Conservation (phyloP, 2,329 filamentous ascomycete genomes). For the Aspergillus sp. region DNA sequence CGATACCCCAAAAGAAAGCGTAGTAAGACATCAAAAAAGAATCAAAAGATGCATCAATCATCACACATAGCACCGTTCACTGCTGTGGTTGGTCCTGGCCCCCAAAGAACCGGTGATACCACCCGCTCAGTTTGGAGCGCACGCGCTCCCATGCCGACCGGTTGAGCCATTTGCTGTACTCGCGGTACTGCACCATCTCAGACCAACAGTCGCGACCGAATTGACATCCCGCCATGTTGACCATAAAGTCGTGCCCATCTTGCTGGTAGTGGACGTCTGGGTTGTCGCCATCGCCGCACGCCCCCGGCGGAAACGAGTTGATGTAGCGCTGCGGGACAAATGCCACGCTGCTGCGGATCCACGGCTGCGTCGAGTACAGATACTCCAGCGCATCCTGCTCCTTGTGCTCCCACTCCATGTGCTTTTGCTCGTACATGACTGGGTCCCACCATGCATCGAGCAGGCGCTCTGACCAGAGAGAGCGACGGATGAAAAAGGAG, state of each 20-base stretch:
- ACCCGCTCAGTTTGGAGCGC: slow-evolving; percentile 25
- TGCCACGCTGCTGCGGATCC: slow-evolving; percentile 82
- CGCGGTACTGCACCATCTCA: slow-evolving; percentile 93
- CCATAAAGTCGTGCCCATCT: slow-evolving; percentile 82
- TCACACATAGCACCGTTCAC: background rate
- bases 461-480: slow-evolving; percentile 83
- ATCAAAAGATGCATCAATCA: background rate
- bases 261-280: slow-evolving; percentile 80
- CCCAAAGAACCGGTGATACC: slow-evolving; percentile 17
- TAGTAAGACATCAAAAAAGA: background rate
- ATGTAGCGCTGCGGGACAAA: slow-evolving; percentile 90
- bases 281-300: slow-evolving; percentile 65
- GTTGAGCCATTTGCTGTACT: slow-evolving; percentile 88
- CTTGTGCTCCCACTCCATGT: slow-evolving; percentile 99
- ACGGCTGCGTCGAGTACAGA: slow-evolving; percentile 85
- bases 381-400: slow-evolving; percentile 95
- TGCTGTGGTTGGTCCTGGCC: background rate
- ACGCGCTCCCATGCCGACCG: slow-evolving; percentile 73
- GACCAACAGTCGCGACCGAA: slow-evolving; percentile 97
- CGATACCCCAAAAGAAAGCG: background rate
- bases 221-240: slow-evolving; percentile 98
- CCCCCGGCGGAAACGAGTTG: slow-evolving; percentile 89
- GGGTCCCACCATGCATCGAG: slow-evolving; percentile 99
- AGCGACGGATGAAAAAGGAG: slow-evolving; percentile 86
- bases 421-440: slow-evolving; percentile 93